Percentiles rank a stretch among this genome's conserved stretches.
Evolutionary conservation across 371 early-diverging fungal species (phyloP).

Genomic region (Lichtheimia ornata): DNA sequence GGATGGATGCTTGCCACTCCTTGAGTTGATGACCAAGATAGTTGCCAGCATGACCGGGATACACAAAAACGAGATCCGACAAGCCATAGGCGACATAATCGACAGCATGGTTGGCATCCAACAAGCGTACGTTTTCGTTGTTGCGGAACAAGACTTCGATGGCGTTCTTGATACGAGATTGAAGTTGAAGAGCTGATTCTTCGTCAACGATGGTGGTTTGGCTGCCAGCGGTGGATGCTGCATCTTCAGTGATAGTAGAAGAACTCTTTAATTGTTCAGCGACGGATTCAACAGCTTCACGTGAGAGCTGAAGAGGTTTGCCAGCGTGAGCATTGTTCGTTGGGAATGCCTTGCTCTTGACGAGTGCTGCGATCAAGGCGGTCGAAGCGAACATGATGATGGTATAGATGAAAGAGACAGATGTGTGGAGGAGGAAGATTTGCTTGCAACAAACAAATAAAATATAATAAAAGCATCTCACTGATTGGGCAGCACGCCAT

Average conservation of each 20-base stretch:
- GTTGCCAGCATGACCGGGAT: constrained; percentile 56
- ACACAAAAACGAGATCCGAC: constrained; percentile 79
- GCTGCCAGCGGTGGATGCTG: constrained; percentile 40
- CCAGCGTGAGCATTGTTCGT: constrained; percentile 7
- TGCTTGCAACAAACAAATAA: background rate
- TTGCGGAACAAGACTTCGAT: constrained; percentile 27
- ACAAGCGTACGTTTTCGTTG: constrained; percentile 27
- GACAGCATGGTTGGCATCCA: constrained; percentile 70
- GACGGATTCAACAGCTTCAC: constrained; percentile 25
- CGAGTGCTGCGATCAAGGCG: constrained; percentile 26
- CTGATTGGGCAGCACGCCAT: constrained; percentile 20
- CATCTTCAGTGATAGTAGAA: constrained; percentile 30
- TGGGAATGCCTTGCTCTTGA: constrained; percentile 23
- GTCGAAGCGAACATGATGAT: constrained; percentile 28
- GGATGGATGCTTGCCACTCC: constrained; percentile 55
- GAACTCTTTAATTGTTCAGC: constrained; percentile 24
- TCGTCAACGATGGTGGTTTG: constrained; percentile 51
- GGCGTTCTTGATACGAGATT: constrained; percentile 33
- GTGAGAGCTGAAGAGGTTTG: constrained; percentile 11
- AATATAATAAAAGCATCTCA: constrained; percentile 1
- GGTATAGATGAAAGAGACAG: constrained; percentile 9
- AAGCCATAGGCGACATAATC: constrained; percentile 78
- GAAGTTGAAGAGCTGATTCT: constrained; percentile 33
- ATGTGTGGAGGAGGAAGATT: background rate
- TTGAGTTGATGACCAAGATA: constrained; percentile 66